Base-by-base conservation (phyloP, 2,329 filamentous ascomycete genomes). In the Scytalidium lignicola region DNA sequence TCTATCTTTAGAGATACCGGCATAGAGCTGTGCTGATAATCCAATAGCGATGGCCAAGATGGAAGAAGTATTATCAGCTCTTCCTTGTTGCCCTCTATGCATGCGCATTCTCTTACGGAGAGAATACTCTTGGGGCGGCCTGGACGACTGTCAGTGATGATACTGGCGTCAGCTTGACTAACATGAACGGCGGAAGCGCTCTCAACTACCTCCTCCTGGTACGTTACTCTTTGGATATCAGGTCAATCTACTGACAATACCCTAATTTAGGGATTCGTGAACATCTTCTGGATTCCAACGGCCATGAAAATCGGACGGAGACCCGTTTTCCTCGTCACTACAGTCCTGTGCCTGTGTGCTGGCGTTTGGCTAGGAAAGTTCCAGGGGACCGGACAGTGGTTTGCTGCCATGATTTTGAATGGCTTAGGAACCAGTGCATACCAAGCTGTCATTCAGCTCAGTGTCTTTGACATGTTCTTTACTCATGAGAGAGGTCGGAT, bases 401-500 rank as follows among this genome's bases (percentile, higher is more conserved):
- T 66, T 43, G 48, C 62, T 19, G 58, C 61, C 41, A 56, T 58
- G 13, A 51, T 59, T 3, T 43, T 68, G 19, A 65, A 63, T 37
- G 65, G 67, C 6, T 54, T 69, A 15, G 66, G 65, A 3, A 69
- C 65, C 2, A 60, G 59, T 26, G 66, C 66, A 1, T 70, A 68
- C 44, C 64, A 70, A 48, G 66, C 66, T 5, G 51, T 26, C 6
- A 26, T 26, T 6, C 23, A 26, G 23, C 10, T 70, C 17, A 65
- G 64, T n/a, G 62, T 70, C 17, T 69, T 69, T 41, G 67, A 70
- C 50, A 63, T 68, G 51, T 70, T 70, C 53, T 69, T 68, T 45
- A 57, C 64, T 0, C 67, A 70, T 41, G 61, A 70, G 46, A 63
- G 68, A 7, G 67, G 67, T 5, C 57, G 61, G 0, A 67, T 63